Evolutionary conservation across 495 filamentous ascomycete species (phyloP).

Genomic region (Hyaloscypha finlandica): DNA sequence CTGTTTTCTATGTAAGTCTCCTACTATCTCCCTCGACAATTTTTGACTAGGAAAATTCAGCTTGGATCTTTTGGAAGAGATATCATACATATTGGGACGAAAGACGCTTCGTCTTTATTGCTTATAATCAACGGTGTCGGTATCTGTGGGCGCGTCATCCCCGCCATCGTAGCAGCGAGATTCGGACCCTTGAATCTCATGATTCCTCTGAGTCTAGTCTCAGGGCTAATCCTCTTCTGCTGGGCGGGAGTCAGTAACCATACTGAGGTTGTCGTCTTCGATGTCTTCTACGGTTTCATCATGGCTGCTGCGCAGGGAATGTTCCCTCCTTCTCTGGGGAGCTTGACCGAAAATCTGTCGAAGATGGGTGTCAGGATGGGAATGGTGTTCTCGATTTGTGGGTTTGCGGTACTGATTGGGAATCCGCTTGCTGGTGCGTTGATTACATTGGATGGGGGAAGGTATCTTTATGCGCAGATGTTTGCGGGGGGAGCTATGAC

Average conservation of each 20-base stretch:
- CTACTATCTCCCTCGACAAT: background rate
- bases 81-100: constrained; percentile 18
- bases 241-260: constrained; percentile 57
- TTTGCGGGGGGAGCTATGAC: constrained; percentile 49
- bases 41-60: background rate
- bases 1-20: constrained; percentile 54
- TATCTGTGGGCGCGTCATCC: constrained; percentile 58
- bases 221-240: constrained; percentile 55
- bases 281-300: constrained; percentile 60
- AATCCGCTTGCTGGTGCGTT: constrained; percentile 70
- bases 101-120: constrained; percentile 56
- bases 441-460: constrained; percentile 47
- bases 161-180: constrained; percentile 57
- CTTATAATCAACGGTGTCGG: constrained; percentile 71
- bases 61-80: constrained; percentile 20
- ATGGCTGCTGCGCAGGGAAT: constrained; percentile 69
- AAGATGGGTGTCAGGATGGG: constrained; percentile 74
- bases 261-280: constrained; percentile 55
- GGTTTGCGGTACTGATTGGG: constrained; percentile 70
- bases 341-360: constrained; percentile 62
- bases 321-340: constrained; percentile 59
- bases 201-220: constrained; percentile 53
- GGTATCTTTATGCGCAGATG: constrained; percentile 60
- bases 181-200: constrained; percentile 65
- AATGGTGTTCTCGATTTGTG: constrained; percentile 70